Evolutionary conservation across 352 stramenopile species (phyloP).

Genomic region (Globisporangium mamillatum): DNA sequence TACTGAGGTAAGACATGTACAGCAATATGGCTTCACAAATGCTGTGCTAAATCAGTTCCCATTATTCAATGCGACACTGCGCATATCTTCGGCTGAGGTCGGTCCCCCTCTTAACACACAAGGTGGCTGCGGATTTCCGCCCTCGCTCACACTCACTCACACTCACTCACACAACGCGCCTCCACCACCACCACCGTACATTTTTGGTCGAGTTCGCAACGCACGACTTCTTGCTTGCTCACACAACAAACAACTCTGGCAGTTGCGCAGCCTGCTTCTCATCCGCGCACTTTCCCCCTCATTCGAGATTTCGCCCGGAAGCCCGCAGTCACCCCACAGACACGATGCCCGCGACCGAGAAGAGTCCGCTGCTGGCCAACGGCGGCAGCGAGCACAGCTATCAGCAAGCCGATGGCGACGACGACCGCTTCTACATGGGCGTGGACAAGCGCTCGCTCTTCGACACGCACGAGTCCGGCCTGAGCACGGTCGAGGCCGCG

Average conservation of each 20-base stretch:
- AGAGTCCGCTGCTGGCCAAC: conserved; percentile 56
- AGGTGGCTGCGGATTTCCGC: conserved; percentile 6
- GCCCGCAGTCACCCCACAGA: background rate
- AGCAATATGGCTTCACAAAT: background rate
- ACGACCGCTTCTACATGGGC: conserved; percentile 79
- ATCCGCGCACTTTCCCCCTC: background rate
- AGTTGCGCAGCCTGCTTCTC: background rate
- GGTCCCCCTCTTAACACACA: background rate
- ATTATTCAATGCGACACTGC: background rate
- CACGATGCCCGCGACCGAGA: conserved; percentile 32
- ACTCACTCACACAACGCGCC: no score
- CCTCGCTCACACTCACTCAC: background rate
- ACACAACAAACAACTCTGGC: background rate
- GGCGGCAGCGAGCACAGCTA: conserved; percentile 29
- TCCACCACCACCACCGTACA: background rate
- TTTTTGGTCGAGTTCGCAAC: background rate
- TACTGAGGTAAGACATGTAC: no score
- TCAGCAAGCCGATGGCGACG: conserved; percentile 22
- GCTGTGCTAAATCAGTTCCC: background rate
- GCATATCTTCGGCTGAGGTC: background rate
- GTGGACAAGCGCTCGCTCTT: conserved; percentile 75
- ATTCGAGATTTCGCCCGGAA: conserved; percentile 11
- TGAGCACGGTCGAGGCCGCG: conserved; percentile 80
- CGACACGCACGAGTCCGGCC: conserved; percentile 61
- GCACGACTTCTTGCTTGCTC: background rate